Conservation (phyloP, 2,329 filamentous ascomycete species). For the Meredithiella fracta region DNA sequence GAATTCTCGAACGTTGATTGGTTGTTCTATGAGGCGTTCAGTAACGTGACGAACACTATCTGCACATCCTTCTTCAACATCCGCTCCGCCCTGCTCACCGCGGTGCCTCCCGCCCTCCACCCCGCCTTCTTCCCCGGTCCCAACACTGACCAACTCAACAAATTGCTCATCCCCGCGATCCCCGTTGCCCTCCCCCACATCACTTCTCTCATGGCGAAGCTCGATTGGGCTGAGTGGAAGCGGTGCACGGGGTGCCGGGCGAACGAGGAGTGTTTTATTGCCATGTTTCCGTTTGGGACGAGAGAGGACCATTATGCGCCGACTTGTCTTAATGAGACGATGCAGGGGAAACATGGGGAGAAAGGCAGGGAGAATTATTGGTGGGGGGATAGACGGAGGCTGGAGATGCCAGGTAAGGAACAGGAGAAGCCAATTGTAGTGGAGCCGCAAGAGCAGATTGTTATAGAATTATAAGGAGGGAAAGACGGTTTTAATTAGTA, state of each 20-base stretch:
- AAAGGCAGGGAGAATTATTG: conserved; percentile 9
- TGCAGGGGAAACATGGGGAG: neutral
- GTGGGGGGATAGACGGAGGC: neutral
- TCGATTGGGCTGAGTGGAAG: conserved; percentile 46
- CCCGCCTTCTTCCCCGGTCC: neutral
- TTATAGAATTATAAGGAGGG: neutral
- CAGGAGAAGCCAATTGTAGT: neutral
- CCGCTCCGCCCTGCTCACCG: conserved; percentile 5
- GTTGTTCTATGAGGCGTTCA: conserved; percentile 29
- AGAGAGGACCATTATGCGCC: conserved; percentile 31
- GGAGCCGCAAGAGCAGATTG: neutral
- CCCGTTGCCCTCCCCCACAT: conserved; percentile 14
- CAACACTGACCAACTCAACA: neutral
- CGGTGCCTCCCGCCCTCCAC: neutral
- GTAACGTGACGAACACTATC: conserved; percentile 24
- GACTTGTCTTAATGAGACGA: conserved; percentile 8
- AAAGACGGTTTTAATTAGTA: neutral
- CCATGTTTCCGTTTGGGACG: conserved; percentile 45
- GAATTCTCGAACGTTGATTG: conserved; percentile 26
- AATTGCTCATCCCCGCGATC: conserved; percentile 8
- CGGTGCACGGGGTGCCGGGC: conserved; percentile 34
- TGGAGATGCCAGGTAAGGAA: neutral
- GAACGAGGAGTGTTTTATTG: conserved; percentile 42
- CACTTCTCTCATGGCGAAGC: conserved; percentile 26
- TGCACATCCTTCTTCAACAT: conserved; percentile 22